Evolutionary conservation across 805 yeast species (phyloP).

Genomic region (Cyberlindnera bimundalis): DNA sequence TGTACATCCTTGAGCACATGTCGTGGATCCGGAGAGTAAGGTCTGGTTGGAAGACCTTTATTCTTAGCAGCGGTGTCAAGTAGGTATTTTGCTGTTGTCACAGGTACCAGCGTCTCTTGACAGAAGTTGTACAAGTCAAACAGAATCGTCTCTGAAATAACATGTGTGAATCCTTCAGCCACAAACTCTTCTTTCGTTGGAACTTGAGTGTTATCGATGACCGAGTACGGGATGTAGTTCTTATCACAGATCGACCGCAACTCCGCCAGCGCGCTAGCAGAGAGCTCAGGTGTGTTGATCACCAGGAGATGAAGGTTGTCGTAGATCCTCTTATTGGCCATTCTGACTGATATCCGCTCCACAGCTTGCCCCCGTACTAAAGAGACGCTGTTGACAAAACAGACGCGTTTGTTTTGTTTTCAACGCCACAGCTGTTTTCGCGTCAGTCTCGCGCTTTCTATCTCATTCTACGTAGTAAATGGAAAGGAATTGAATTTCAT

Average conservation of each 20-base stretch:
- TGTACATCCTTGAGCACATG: conserved; percentile 60
- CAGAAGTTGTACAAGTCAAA: conserved; percentile 43
- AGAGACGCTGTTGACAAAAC: background rate
- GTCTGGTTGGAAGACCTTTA: conserved; percentile 47
- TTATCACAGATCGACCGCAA: conserved; percentile 21
- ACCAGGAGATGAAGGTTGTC: conserved; percentile 24
- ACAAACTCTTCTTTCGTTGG: conserved; percentile 24
- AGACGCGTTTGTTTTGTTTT: conserved; percentile 11
- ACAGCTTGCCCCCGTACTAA: background rate
- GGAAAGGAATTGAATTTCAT: too few species aligned
- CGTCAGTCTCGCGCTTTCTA: background rate
- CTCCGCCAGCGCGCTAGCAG: conserved; percentile 14
- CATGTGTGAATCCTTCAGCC: conserved; percentile 35
- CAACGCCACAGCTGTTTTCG: conserved; percentile 1
- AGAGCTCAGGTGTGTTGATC: conserved; percentile 18
- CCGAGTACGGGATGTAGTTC: conserved; percentile 26
- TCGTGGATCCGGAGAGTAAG: conserved; percentile 69
- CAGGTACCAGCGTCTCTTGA: conserved; percentile 55
- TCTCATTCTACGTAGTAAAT: too few species aligned
- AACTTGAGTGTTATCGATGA: conserved; percentile 19
- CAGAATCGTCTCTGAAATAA: conserved; percentile 48
- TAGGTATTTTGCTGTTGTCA: conserved; percentile 63
- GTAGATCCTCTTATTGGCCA: conserved; percentile 20
- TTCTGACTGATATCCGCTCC: background rate
- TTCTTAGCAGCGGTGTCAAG: conserved; percentile 40